A percentile compares a stretch with the other conserved stretches of the same genome.
phyloP scores from a whole-genome alignment of 352 stramenopile species.

The Phytopythium litorale region DNA sequence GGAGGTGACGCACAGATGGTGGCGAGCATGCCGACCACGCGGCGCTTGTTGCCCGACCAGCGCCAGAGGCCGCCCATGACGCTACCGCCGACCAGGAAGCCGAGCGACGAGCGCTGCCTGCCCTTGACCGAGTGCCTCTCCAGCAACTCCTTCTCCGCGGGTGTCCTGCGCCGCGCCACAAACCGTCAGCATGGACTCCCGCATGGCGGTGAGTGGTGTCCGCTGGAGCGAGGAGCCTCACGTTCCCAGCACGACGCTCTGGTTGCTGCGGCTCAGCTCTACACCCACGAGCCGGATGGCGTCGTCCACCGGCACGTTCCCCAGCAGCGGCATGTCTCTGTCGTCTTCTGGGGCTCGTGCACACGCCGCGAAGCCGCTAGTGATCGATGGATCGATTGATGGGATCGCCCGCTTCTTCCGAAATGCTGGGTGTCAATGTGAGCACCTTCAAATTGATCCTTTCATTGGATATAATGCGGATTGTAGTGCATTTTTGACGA shows the following conservation, averaged over 20 bases:
- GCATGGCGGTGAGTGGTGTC: too few relatives aligned
- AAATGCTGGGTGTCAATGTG: not conserved
- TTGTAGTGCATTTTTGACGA: not conserved
- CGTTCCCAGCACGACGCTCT: constrained; percentile 48
- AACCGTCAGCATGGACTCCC: too few relatives aligned
- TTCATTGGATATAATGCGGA: not conserved
- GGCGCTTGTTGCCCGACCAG: constrained; percentile 37
- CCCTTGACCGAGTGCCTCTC: constrained; percentile 43
- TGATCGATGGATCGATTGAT: not conserved
- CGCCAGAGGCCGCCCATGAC: constrained; percentile 36
- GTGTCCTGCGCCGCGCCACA: constrained; percentile 25
- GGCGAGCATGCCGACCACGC: constrained; percentile 25
- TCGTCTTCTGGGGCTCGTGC: not conserved
- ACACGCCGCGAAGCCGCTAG: not conserved
- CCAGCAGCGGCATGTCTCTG: constrained; percentile 2
- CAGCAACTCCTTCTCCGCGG: constrained; percentile 60
- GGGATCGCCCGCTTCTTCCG: not conserved
- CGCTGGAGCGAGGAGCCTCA: constrained; percentile 21
- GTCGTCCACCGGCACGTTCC: constrained; percentile 45
- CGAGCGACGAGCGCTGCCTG: constrained; percentile 39
- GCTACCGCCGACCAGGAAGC: constrained; percentile 29
- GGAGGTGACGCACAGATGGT: constrained; percentile 30
- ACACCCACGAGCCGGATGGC: constrained; percentile 60
- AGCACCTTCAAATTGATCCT: not conserved
- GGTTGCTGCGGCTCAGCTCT: constrained; percentile 50